A percentile compares a stretch with the other conserved stretches of the same genome.
phyloP scores from a whole-genome alignment of 495 filamentous ascomycete genomes.

The Wilcoxina mikolae region DNA sequence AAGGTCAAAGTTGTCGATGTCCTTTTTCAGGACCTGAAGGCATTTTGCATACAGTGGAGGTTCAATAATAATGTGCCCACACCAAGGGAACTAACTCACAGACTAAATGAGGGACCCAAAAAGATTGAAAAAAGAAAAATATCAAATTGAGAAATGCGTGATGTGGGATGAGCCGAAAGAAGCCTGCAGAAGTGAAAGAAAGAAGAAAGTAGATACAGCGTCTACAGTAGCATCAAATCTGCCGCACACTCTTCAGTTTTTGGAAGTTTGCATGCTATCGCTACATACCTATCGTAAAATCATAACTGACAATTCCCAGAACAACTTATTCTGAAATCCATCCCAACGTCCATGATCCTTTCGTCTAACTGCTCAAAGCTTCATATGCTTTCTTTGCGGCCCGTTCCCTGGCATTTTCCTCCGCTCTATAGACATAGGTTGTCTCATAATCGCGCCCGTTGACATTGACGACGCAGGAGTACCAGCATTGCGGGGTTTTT shows the following conservation, averaged over 20 bases:
- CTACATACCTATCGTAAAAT: too few relatives aligned
- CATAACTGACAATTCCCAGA: not conserved
- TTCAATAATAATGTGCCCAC: too few relatives aligned
- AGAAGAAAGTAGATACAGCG: slow-evolving; percentile 7
- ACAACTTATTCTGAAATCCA: not conserved
- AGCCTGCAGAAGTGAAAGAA: not conserved
- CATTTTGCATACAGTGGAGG: too few relatives aligned
- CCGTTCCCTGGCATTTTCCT: slow-evolving; percentile 26
- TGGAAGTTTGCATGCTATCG: not conserved
- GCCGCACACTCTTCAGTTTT: not conserved
- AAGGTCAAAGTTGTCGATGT: too few relatives aligned
- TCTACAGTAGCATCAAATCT: not conserved
- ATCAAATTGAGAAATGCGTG: not conserved
- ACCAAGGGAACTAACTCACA: not conserved
- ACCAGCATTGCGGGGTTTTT: slow-evolving; percentile 21
- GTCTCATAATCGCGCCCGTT: slow-evolving; percentile 23
- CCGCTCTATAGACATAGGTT: slow-evolving; percentile 25
- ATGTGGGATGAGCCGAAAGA: not conserved
- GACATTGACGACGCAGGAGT: slow-evolving; percentile 27
- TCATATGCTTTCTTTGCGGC: slow-evolving; percentile 28
- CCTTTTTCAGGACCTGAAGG: too few relatives aligned
- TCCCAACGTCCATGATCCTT: not conserved
- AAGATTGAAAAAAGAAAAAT: not conserved
- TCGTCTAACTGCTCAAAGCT: slow-evolving; percentile 13
- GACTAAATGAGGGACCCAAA: not conserved